Conservation (phyloP, 495 filamentous ascomycete genomes). For the Aspergillus cavernicola region DNA sequence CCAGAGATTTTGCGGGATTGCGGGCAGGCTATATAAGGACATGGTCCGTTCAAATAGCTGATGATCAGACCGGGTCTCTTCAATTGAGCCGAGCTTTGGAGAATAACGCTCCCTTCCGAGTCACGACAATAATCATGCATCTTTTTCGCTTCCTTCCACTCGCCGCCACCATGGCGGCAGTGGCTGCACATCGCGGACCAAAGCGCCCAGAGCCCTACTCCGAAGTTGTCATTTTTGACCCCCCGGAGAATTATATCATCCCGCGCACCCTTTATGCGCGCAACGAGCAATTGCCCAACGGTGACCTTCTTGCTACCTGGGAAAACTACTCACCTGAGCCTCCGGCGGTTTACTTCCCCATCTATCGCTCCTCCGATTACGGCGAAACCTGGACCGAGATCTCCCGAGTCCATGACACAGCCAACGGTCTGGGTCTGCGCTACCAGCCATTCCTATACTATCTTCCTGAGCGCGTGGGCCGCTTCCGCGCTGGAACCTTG, state of each 20-base stretch:
- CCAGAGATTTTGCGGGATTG: neutral
- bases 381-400: conserved; percentile 61
- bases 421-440: conserved; percentile 59
- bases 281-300: conserved; percentile 24
- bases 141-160: conserved; percentile 20
- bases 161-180: conserved; percentile 13
- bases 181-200: conserved; percentile 14
- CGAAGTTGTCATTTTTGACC: conserved; percentile 28
- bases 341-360: conserved; percentile 41
- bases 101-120: neutral
- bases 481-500: conserved; percentile 55
- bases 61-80: neutral
- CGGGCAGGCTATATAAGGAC: conserved; percentile 1
- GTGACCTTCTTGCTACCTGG: conserved; percentile 45
- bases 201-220: conserved; percentile 9
- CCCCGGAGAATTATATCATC: conserved; percentile 33
- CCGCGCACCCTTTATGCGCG: conserved; percentile 28
- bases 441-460: conserved; percentile 67
- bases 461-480: conserved; percentile 52
- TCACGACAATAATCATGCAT: too few species aligned
- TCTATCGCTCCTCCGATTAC: conserved; percentile 55
- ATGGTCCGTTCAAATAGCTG: neutral
- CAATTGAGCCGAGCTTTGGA: neutral
- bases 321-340: conserved; percentile 56
- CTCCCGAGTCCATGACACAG: conserved; percentile 57